phyloP scores from a whole-genome alignment of 768 basidiomycete species.

The Lactifluus volemus region DNA sequence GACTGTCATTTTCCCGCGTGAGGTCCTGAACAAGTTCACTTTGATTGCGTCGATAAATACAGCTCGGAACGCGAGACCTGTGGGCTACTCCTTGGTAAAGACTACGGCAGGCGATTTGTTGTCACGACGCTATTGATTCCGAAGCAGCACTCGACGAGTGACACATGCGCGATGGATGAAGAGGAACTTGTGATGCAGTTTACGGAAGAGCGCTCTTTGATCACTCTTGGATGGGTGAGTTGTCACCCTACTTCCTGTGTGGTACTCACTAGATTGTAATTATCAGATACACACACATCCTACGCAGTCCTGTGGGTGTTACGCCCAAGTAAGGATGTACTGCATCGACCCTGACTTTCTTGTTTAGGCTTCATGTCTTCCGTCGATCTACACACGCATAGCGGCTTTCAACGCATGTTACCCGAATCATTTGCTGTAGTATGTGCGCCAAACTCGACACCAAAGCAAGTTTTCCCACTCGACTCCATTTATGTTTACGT shows the following conservation, averaged over 20 bases:
- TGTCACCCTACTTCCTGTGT: not conserved
- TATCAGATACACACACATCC: slow-evolving; percentile 86
- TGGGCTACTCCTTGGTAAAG: slow-evolving; percentile 72
- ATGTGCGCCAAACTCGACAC: slow-evolving; percentile 72
- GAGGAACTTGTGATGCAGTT: slow-evolving; percentile 83
- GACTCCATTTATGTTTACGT: not conserved
- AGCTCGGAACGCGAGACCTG: slow-evolving; percentile 76
- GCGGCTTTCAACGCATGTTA: slow-evolving; percentile 81
- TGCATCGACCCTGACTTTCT: slow-evolving; percentile 7
- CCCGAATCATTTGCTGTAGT: slow-evolving; percentile 92
- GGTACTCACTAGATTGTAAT: not conserved
- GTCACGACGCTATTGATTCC: slow-evolving; percentile 84
- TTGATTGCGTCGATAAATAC: slow-evolving; percentile 76
- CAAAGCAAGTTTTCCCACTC: slow-evolving; percentile 42
- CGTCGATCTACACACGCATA: slow-evolving; percentile 86
- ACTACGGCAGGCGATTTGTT: slow-evolving; percentile 46
- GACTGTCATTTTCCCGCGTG: slow-evolving; percentile 58
- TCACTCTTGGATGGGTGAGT: slow-evolving; percentile 88
- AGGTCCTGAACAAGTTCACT: slow-evolving; percentile 68
- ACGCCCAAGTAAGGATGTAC: not conserved
- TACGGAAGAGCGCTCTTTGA: slow-evolving; percentile 69
- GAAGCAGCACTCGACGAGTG: slow-evolving; percentile 79
- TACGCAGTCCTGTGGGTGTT: slow-evolving; percentile 68
- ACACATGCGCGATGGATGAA: slow-evolving; percentile 90
- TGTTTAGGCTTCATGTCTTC: slow-evolving; percentile 83